Base-by-base conservation (phyloP, 768 basidiomycete species). In the Kwoniella sp. region DNA sequence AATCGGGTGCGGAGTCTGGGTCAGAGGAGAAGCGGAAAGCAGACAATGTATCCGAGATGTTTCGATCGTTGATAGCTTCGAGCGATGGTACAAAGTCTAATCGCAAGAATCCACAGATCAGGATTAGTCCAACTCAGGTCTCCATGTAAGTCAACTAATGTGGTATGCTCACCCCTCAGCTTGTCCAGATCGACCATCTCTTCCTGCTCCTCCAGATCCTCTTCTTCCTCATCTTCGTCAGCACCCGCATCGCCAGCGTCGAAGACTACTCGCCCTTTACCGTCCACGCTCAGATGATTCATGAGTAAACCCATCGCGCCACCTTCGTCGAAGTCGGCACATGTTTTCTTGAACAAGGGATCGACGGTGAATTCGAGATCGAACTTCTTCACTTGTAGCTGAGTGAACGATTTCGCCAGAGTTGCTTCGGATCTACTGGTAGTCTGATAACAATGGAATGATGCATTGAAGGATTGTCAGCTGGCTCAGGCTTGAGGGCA, bases 321-420 rank as follows among this genome's bases (percentile, higher is more conserved):
- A 47, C 94, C 96, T 80, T 99, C 96, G 78, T 99, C 96, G 74
- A 99, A 98, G 77, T 99, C 96, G 25, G 92, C 95, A 73, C 89
- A 92, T 1, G 96, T 98, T 84, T 99, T 99, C 82, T 87, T 90
- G 83, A 99, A 99, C 34, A 99, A 84, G 1, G 96, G 96, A 77
- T 99, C 96, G 29, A 99, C 92, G 51, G 87, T 89, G 81, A 96
- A 96, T 77, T 97, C 96, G 31, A 98, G 85, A 64, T 99, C 96
- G 51, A 92, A 85, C 75, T 95, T 93, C 84, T 99, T 97, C 82
- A 87, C 90, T 69, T 88, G 86, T 22, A 99, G 84, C 62, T 92
- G 88, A 0, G 85, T 80, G 34, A 88, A 87, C 69, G 89, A 89
- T 78, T 95, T 95, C 57, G 90, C 93, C n/a, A 98, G 86, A 0